phyloP scores from a whole-genome alignment of 768 basidiomycete genomes.

The Tricholomella constricta region DNA sequence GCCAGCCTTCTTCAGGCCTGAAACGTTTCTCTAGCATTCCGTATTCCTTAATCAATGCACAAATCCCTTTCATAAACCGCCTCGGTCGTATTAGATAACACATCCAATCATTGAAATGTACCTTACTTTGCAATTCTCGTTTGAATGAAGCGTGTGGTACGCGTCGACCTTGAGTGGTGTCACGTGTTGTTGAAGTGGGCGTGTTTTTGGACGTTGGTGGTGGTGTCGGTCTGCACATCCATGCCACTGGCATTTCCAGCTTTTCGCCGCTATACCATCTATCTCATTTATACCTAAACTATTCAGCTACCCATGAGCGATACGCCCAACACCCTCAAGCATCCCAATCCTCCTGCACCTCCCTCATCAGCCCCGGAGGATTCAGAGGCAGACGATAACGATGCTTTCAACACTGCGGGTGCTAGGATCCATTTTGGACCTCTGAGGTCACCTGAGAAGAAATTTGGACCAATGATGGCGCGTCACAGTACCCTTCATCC shows the following conservation, averaged over 20 bases:
- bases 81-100: no score
- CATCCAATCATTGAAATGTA: neutral
- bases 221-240: neutral
- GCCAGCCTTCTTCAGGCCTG: no score
- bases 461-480: conserved; percentile 36
- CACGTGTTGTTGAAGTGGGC: conserved; percentile 21
- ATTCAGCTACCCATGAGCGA: conserved; percentile 3
- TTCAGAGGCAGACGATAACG: conserved; percentile 41
- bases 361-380: conserved; percentile 27
- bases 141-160: no score
- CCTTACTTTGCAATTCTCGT: neutral
- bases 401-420: conserved; percentile 43
- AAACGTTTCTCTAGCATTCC: no score
- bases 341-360: neutral
- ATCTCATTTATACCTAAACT: neutral
- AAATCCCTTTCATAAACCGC: neutral
- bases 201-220: conserved; percentile 4
- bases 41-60: neutral
- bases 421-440: conserved; percentile 54
- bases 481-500: conserved; percentile 29
- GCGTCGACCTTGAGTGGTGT: neutral
- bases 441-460: conserved; percentile 54
- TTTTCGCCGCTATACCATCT: neutral
- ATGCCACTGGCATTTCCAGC: conserved; percentile 1
- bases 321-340: neutral